phyloP scores from a whole-genome alignment of 2,329 filamentous ascomycete species.

The Fusarium setosum region DNA sequence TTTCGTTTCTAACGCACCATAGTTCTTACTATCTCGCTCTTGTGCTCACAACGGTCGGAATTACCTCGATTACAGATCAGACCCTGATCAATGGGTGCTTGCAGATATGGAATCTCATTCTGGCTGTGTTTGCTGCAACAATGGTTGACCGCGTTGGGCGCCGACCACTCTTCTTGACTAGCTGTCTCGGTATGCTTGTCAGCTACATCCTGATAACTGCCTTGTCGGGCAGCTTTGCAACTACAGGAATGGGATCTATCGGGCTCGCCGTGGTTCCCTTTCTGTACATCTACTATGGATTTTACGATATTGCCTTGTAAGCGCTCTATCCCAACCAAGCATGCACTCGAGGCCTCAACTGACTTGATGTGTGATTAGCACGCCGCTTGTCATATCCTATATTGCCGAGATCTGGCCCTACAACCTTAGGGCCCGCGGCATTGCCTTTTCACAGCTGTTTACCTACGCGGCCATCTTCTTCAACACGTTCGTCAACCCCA shows the following conservation, averaged over 20 bases:
- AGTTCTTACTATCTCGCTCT: slow-evolving; percentile 50
- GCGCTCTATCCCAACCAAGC: background rate
- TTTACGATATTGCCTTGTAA: slow-evolving; percentile 28
- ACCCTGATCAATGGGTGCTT: slow-evolving; percentile 37
- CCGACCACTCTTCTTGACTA: slow-evolving; percentile 13
- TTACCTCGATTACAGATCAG: slow-evolving; percentile 51
- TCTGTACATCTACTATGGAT: slow-evolving; percentile 11
- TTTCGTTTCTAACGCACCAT: background rate
- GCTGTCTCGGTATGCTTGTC: slow-evolving; percentile 3
- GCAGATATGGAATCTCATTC: slow-evolving; percentile 47
- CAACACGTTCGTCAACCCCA: slow-evolving; percentile 24
- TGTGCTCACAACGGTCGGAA: slow-evolving; percentile 51
- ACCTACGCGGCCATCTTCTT: slow-evolving; percentile 14
- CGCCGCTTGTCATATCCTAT: slow-evolving; percentile 22
- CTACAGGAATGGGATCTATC: background rate
- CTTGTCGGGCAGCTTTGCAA: background rate
- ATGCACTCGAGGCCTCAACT: background rate
- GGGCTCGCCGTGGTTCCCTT: background rate
- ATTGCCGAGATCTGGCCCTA: slow-evolving; percentile 41
- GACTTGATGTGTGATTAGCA: background rate
- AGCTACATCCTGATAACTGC: background rate
- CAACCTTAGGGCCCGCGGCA: slow-evolving; percentile 20
- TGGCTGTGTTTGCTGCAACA: slow-evolving; percentile 48
- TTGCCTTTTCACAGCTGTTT: slow-evolving; percentile 13
- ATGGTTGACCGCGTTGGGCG: slow-evolving; percentile 33